phyloP scores from a whole-genome alignment of 2,329 filamentous ascomycete genomes.

The Sordariomycetes sp. region DNA sequence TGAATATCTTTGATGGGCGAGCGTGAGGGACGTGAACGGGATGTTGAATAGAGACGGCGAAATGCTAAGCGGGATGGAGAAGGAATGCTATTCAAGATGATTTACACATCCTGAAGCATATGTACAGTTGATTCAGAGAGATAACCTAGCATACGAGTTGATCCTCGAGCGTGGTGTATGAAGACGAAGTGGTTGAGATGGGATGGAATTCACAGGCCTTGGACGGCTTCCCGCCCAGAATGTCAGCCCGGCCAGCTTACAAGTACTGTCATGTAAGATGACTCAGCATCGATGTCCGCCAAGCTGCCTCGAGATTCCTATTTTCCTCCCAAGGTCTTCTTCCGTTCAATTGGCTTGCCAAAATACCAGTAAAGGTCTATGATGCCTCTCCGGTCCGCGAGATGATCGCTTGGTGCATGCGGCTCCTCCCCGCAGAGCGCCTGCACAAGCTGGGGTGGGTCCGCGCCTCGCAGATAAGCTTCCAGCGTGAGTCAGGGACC shows the following conservation, averaged over 20 bases:
- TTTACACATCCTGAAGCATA: too few relatives aligned
- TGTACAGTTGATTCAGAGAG: background rate
- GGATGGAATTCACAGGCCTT: background rate
- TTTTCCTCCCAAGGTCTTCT: background rate
- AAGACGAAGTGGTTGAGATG: background rate
- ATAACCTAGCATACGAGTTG: background rate
- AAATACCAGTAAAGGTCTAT: background rate
- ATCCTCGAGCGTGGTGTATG: background rate
- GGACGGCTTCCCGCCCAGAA: too few relatives aligned
- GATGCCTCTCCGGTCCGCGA: background rate
- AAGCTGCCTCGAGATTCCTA: background rate
- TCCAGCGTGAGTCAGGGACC: background rate
- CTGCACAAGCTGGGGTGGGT: background rate
- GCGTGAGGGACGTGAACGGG: background rate
- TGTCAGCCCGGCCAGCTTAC: too few relatives aligned
- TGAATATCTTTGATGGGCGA: background rate
- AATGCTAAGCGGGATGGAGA: background rate
- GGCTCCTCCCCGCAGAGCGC: background rate
- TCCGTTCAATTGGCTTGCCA: background rate
- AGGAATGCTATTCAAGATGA: background rate
- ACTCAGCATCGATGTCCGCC: background rate
- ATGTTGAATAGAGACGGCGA: background rate
- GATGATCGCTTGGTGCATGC: background rate
- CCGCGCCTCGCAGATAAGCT: background rate
- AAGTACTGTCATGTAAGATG: background rate